These are phyloP conservation scores for Bruguiera gymnorhiza DNA, from an alignment of 345 rosid genomes.

Conservation along the genomic window DNA sequence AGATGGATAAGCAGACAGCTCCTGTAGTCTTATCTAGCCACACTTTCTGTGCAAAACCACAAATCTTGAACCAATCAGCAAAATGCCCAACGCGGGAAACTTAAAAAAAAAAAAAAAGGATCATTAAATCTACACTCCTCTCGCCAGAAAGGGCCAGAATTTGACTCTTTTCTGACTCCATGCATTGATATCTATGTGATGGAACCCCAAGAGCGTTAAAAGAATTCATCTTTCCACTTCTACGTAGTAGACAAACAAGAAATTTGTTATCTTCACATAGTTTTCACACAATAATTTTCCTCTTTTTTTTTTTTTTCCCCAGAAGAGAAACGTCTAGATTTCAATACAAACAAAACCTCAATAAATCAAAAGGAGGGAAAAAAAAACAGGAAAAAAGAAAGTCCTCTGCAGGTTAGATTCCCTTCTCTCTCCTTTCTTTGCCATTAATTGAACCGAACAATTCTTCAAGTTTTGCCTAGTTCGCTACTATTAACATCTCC, in stretches of 20 bases:
- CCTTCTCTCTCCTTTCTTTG: too few species aligned
- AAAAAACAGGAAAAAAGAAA: too few species aligned
- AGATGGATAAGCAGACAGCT: constrained; percentile 61
- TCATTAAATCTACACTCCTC: background rate
- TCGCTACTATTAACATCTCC: too few species aligned
- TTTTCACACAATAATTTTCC: background rate
- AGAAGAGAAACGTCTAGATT: background rate
- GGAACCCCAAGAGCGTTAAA: background rate
- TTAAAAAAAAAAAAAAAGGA: too few species aligned
- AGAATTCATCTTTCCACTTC: background rate
- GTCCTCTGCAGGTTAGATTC: too few species aligned
- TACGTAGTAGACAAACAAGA: background rate
- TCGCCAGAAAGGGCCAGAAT: background rate
- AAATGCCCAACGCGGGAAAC: background rate
- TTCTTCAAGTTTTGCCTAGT: too few species aligned
- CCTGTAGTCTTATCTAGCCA: constrained; percentile 79
- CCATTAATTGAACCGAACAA: too few species aligned
- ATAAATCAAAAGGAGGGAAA: background rate
- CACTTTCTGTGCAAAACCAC: constrained; percentile 51
- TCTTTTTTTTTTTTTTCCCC: background rate
- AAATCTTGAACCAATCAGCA: constrained; percentile 14
- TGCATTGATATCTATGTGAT: background rate
- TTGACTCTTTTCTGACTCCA: background rate
- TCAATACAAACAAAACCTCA: too few species aligned
- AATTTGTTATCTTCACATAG: background rate